phyloP scores from a whole-genome alignment of 805 yeast genomes.

The Metschnikowia noctiluminum region DNA sequence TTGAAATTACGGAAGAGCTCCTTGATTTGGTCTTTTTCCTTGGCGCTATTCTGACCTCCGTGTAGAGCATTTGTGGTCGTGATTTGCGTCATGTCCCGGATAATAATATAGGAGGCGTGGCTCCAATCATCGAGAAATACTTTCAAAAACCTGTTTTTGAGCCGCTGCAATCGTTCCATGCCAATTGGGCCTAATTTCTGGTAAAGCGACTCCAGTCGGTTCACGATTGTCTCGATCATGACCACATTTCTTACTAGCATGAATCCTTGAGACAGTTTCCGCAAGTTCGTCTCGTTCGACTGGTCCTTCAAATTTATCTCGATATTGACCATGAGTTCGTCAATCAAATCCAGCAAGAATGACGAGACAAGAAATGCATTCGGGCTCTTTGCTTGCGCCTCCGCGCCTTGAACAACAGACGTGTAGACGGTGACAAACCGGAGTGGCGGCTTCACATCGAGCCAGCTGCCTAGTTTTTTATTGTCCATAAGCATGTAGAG shows the following conservation, averaged over 20 bases:
- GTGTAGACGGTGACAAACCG: conserved; percentile 43
- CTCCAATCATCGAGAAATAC: conserved; percentile 79
- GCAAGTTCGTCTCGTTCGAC: conserved; percentile 18
- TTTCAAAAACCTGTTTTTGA: conserved; percentile 72
- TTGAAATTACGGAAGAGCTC: conserved; percentile 84
- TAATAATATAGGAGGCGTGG: conserved; percentile 65
- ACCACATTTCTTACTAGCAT: conserved; percentile 68
- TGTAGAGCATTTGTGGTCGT: conserved; percentile 48
- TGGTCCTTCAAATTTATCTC: conserved; percentile 55
- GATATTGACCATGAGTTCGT: conserved; percentile 61
- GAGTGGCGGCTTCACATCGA: conserved; percentile 58
- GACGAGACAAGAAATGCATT: conserved; percentile 50
- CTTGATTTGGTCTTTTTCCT: conserved; percentile 77
- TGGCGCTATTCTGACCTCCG: conserved; percentile 43
- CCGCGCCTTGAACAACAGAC: conserved; percentile 42
- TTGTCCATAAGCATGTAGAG: conserved; percentile 47
- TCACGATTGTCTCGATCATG: conserved; percentile 69
- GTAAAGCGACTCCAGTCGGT: conserved; percentile 51
- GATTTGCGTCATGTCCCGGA: conserved; percentile 72
- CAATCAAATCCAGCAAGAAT: conserved; percentile 75
- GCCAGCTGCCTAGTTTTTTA: conserved; percentile 63
- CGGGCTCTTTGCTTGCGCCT: conserved; percentile 16
- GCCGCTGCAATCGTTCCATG: conserved; percentile 55
- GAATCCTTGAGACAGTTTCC: conserved; percentile 59
- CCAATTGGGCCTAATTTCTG: conserved; percentile 59